Evolutionary conservation across 139 green algal genomes (phyloP), one percentile per base, ranked within the genome.

Genomic region (Raphidocelis subcapitata): DNA sequence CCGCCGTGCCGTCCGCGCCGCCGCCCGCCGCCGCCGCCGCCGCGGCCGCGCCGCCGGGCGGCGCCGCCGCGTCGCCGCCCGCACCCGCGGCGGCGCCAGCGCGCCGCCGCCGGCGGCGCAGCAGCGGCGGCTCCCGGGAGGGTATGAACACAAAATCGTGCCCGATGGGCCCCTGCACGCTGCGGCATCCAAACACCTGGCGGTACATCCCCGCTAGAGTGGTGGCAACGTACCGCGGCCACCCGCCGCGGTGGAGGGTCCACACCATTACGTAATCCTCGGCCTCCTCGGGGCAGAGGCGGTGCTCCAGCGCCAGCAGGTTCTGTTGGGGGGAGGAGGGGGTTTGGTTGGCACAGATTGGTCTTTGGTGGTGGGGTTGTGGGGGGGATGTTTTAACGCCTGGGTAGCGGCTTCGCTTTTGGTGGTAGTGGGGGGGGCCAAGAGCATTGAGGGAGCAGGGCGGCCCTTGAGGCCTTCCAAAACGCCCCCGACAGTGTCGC

Each of bases 121-220:
- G n/a, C n/a, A n/a, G n/a, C n/a, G n/a, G n/a, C n/a, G n/a, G n/a
- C n/a, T n/a, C n/a, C n/a, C n/a, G n/a, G 46, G 46, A 12, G 46
- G 46, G 46, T 12, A 54, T 54, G 46, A 54, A 54, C 15, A 12
- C 14, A 15, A 54, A 54, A 12, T 12, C 46, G 46, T 15, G 15
- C 14, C 46, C 46, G 14, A 15, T 18, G 24, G 65, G 35, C 0
- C 67, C 67, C 18, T 74, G 62, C 5, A 74, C 33, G 3, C 57
- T 18, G 4, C 16, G 55, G 33, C 65, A 35, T 28, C 51, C 51
- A 49, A 74, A 74, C 54, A 74, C 67, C 32, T 46, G 36, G 65
- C 65, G 65, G 33, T 56, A 72, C 65, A 72, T 44, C 47, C 33
- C 67, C 23, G 67, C 67, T 1, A 74, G 28, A 36, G 55, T 74